Base-by-base conservation (phyloP, 192 early-diverging fungal species). In the Phlyctochytrium arcticum region DNA sequence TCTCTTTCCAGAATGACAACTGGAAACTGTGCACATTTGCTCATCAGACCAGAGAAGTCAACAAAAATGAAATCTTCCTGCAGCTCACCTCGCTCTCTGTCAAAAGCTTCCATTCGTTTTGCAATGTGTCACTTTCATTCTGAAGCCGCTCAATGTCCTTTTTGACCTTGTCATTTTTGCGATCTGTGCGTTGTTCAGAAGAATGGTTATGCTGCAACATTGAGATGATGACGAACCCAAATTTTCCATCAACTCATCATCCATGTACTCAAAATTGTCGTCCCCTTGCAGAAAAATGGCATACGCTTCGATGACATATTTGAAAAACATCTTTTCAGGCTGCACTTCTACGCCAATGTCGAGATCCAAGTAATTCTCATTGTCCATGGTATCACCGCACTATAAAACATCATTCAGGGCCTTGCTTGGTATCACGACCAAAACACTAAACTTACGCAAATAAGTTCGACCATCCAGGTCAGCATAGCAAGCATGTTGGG, bases 381-480 rank as follows among this genome's bases (percentile, higher is more conserved):
- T 53, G 35, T 75, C 81, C 71, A 85, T 70, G 60, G 78, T 72
- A n/a, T 76, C 75, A 36, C 84, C 83, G 36, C 78, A 85, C 67
- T 81, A 65, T 36, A 73, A 32, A 27, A 30, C 33, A 17, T 30
- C 0, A 26, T 34, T 51, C 30, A 9, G 48, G 47, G 29, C 49
- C 62, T 31, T 56, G n/a, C 34, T 0, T 33, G 19, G 7, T 12
- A 26, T 26, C 12, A 12, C 19, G 10, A 0, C 26, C 26, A 53
- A 21, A 53, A 21, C 19, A 26, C 10, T 27, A 10, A 23, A 6
- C 67, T 15, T 74, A 83, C 84, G 70, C 65, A n/a, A 39, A 85
- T 79, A 21, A 89, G 69, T 66, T 90, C 88, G 2, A 91, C 85
- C 72, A 92, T 75, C 90, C 90, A 92, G 27, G 81, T 71, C 37